Base-by-base conservation (phyloP, 768 basidiomycete genomes). In the Calocybe indica region DNA sequence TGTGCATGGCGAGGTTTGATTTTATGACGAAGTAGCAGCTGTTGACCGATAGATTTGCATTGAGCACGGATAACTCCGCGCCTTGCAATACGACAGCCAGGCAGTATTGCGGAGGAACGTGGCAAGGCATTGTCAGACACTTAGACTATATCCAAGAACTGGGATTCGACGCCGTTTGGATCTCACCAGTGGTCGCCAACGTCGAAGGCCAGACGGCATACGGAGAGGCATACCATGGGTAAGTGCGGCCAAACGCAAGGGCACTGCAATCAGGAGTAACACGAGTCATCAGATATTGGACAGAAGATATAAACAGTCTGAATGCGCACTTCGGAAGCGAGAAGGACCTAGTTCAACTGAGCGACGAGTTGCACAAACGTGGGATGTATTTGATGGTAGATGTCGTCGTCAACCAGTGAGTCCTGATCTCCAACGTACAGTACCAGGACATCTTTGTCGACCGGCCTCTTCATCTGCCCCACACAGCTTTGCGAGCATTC, bases 141-240 rank as follows among this genome's bases (percentile, higher is more conserved):
- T 73, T 90, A 29, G 83, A 86, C 58, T 90, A 90, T 57, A 86
- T 90, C 52, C 78, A 85, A 54, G 56, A 71, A 37, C 80, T 84
- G 59, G 87, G 86, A 2, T 88, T 87, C 62, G 84, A 85, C 42
- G 83, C 85, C 61, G 69, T 86, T 39, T 88, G 84, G 85, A 86
- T 85, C 50, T 85, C 83, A 45, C 87, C 87, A 3, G 71, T 88
- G 14, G 78, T 78, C 13, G 66, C 78, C 59, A 86, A 86, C 58
- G 76, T 81, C 43, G 68, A 80, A 22, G 76, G 74, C 0, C 55
- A 69, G 38, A 83, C 82, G 1, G 65, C 73, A 1, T 84, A 85
- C 57, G 85, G 86, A 29, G 79, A 85, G 53, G 70, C 83, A 11
- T 89, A 88, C 58, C 86, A 88, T 54, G 85, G 85, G 51, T 85